A percentile compares a stretch with the other conserved stretches of the same genome.
phyloP scores from a whole-genome alignment of 169 alveolate genomes.

The Plasmodium sp. region DNA sequence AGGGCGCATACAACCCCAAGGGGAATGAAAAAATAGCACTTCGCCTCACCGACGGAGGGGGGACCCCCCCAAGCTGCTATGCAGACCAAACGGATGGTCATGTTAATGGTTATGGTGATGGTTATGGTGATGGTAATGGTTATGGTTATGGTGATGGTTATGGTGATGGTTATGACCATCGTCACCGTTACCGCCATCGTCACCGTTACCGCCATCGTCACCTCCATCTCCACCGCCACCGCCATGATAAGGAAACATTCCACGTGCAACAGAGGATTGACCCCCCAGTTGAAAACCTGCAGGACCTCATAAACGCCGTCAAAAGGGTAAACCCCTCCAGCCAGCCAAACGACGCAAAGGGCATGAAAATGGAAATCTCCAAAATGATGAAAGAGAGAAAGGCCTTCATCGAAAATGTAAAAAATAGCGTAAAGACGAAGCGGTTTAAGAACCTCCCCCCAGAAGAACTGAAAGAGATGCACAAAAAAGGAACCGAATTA shows the following conservation, averaged over 20 bases:
- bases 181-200: too few relatives aligned
- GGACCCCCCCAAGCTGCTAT: not conserved
- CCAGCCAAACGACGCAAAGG: constrained; percentile 1
- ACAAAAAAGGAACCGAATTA: constrained; percentile 19
- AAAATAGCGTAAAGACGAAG: constrained; percentile 11
- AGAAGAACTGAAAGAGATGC: constrained; percentile 41
- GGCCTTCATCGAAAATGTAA: constrained; percentile 30
- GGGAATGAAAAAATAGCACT: not conserved
- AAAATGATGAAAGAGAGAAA: constrained; percentile 62
- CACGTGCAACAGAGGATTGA: not conserved
- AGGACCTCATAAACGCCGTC: constrained; percentile 44
- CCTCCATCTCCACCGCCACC: too few relatives aligned
- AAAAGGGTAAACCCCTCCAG: not conserved
- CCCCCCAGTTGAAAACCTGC: not conserved
- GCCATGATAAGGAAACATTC: not conserved
- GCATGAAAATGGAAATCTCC: not conserved
- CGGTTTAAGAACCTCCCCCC: constrained; percentile 10
- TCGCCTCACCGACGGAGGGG: not conserved
- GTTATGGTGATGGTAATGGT: too few relatives aligned
- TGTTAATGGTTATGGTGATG: too few relatives aligned
- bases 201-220: too few relatives aligned
- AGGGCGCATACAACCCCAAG: not conserved
- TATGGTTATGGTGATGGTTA: too few relatives aligned
- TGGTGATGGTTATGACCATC: too few relatives aligned
- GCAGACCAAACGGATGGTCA: not conserved